Evolutionary conservation across 73 alveolate genomes (phyloP), one percentile per base, ranked within the genome.

Genomic region (Symbiodinium natans): DNA sequence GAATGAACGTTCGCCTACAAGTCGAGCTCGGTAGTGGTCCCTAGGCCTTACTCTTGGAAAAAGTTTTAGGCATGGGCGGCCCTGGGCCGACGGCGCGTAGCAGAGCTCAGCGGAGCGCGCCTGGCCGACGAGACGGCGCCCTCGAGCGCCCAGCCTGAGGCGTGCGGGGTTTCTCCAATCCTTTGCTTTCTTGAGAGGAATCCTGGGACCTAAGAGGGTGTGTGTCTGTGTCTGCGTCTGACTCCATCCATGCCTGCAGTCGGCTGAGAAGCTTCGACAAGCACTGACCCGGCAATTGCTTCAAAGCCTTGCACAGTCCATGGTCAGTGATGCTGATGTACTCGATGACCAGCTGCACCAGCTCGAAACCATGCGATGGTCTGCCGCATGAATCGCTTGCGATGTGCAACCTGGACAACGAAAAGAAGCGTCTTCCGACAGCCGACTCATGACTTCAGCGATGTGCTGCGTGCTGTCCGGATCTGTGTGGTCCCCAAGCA

Each of bases 271-370:
- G 89, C 77, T 90, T 84, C 97, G 97, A 29, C 97, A 90, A 33
- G 88, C 97, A 9, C 77, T 90, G 54, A 90, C 97, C 40, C 97
- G 97, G 40, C 97, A 90, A 89, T 33, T 90, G 88, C 89, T 90
- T 17, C 97, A 90, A 43, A 90, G 97, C 68, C 56, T 90, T 38
- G 97, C 97, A 29, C 52, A 84, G 97, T 34, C 46, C 15, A 4
- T 48, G 75, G 41, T 29, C 42, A 39, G 43, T 36, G 97, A 90
- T 71, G 97, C 97, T 11, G 87, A 84, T 15, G 46, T 75, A 29
- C 40, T 90, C 89, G 97, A 90, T 29, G 97, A 90, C 6, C 97
- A 42, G 46, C 77, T 90, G 46, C 43, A 42, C 42, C 97, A 90
- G 88, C 41, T 90, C 40, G 97, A 90, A 33, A 41, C 88, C 97